phyloP scores from a whole-genome alignment of 2,329 filamentous ascomycete genomes.

The Penicillium brasilianum region DNA sequence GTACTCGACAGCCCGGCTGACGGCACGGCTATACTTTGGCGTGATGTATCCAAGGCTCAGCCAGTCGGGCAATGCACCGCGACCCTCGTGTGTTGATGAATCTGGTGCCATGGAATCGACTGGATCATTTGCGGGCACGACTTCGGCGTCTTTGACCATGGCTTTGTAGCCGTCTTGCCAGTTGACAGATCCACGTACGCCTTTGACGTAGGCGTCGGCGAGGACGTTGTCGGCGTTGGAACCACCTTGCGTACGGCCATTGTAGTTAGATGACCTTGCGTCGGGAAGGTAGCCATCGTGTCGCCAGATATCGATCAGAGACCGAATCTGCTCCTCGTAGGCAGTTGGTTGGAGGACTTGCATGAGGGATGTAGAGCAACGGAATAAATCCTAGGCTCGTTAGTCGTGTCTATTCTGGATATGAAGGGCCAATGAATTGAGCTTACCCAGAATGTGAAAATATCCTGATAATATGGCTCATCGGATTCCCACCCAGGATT shows the following conservation, averaged over 20 bases:
- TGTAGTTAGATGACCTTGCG: slow-evolving; percentile 70
- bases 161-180: slow-evolving; percentile 68
- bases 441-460: slow-evolving; percentile 69
- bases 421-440: not conserved
- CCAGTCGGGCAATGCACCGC: slow-evolving; percentile 74
- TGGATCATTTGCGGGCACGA: slow-evolving; percentile 63
- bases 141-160: slow-evolving; percentile 71
- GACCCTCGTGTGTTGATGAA: slow-evolving; percentile 69
- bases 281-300: slow-evolving; percentile 69
- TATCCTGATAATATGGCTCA: slow-evolving; percentile 74
- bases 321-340: slow-evolving; percentile 70
- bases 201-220: slow-evolving; percentile 74
- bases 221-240: slow-evolving; percentile 74
- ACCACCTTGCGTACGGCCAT: slow-evolving; percentile 71
- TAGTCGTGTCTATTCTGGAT: slow-evolving; percentile 28
- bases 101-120: slow-evolving; percentile 60
- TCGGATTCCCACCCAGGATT: slow-evolving; percentile 68
- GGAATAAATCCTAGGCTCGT: slow-evolving; percentile 56
- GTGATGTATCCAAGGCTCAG: slow-evolving; percentile 68
- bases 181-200: slow-evolving; percentile 63
- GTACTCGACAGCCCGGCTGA: slow-evolving; percentile 70
- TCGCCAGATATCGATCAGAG: slow-evolving; percentile 71
- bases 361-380: slow-evolving; percentile 67
- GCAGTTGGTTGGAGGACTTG: slow-evolving; percentile 67
- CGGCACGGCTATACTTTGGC: slow-evolving; percentile 63